These are phyloP conservation scores for Hypoxylon sp. DNA, from an alignment of 2,329 filamentous ascomycete species.

Conservation along the genomic window DNA sequence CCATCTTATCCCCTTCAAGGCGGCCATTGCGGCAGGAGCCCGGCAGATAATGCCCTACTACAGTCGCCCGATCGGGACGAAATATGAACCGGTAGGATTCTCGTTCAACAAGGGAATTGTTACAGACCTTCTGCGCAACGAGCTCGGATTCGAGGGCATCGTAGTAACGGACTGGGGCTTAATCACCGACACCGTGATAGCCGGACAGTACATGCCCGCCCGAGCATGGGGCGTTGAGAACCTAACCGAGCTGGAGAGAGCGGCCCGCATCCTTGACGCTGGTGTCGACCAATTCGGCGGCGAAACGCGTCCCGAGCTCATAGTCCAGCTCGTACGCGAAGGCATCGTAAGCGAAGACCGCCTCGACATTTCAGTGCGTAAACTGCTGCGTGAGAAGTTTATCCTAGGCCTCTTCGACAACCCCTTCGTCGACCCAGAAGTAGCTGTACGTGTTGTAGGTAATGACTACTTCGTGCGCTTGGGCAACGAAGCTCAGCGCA, in stretches of 20 bases:
- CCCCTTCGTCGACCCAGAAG: slow-evolving; percentile 63
- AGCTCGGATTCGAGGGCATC: slow-evolving; percentile 67
- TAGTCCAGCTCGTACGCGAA: slow-evolving; percentile 62
- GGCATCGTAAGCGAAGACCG: slow-evolving; percentile 60
- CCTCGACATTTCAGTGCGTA: slow-evolving; percentile 62
- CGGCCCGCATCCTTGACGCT: slow-evolving; percentile 62
- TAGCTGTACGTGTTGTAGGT: slow-evolving; percentile 60
- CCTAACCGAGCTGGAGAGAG: slow-evolving; percentile 60
- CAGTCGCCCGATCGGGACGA: slow-evolving; percentile 62
- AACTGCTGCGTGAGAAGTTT: slow-evolving; percentile 66
- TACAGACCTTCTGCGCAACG: slow-evolving; percentile 62
- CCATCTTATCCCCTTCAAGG: slow-evolving; percentile 65
- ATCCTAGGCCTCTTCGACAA: slow-evolving; percentile 66
- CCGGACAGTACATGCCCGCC: slow-evolving; percentile 62
- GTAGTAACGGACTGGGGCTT: slow-evolving; percentile 68
- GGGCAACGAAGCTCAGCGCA: slow-evolving; percentile 56
- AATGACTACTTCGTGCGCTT: slow-evolving; percentile 59
- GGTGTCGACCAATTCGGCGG: slow-evolving; percentile 69
- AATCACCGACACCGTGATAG: slow-evolving; percentile 61
- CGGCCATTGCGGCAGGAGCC: slow-evolving; percentile 64
- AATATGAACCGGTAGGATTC: slow-evolving; percentile 64
- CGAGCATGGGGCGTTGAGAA: slow-evolving; percentile 66
- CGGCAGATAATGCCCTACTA: slow-evolving; percentile 69
- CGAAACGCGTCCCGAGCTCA: slow-evolving; percentile 63
- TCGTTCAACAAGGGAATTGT: slow-evolving; percentile 67